These are phyloP conservation scores for Monosporozyma aerobia DNA, from an alignment of 805 yeast genomes.

Conservation along the genomic window DNA sequence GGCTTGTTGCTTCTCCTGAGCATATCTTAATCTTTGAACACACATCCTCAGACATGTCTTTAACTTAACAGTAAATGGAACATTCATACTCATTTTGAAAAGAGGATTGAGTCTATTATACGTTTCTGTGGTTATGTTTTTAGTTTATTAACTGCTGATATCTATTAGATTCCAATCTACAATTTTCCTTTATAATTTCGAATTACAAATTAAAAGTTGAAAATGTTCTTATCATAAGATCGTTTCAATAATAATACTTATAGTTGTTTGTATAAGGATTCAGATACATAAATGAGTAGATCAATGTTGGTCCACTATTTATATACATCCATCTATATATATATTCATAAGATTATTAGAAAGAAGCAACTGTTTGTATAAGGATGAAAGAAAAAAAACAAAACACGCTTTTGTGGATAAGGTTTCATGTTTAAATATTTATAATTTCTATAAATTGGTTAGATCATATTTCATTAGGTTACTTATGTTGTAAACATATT, in stretches of 20 bases:
- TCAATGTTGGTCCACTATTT: too few species aligned
- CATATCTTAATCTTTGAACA: conserved; percentile 56
- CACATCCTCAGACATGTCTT: conserved; percentile 48
- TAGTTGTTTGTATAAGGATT: background rate
- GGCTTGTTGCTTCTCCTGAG: conserved; percentile 68
- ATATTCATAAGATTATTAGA: too few species aligned
- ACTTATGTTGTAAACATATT: background rate
- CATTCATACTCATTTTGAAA: background rate
- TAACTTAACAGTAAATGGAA: conserved; percentile 13
- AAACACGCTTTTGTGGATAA: background rate
- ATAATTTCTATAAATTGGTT: background rate
- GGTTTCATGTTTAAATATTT: background rate
- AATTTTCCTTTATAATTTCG: background rate
- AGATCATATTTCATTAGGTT: background rate
- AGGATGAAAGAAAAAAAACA: background rate
- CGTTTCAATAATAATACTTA: background rate
- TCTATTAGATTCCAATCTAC: background rate
- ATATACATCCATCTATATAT: too few species aligned
- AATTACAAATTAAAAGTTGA: background rate
- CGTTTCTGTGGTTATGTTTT: too few species aligned
- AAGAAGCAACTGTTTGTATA: background rate
- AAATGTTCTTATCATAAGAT: background rate
- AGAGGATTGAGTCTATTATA: background rate
- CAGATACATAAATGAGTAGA: background rate
- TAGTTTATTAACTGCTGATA: background rate